Evolutionary conservation across 2,329 filamentous ascomycete species (phyloP).

Genomic region (Fusarium sublunatum): DNA sequence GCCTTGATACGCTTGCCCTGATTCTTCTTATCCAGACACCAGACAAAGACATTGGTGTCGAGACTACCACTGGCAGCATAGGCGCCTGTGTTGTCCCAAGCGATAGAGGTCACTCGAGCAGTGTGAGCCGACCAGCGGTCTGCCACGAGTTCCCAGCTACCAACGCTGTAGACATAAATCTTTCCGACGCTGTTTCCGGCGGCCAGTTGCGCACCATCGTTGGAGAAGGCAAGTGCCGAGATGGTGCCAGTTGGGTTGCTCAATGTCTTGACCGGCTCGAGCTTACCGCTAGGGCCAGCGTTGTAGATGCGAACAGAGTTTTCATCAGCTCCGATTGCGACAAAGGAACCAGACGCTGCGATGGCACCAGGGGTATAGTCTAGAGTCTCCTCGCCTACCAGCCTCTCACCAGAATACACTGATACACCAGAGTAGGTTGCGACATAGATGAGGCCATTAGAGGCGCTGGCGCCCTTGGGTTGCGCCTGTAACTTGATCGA

Average conservation of each 20-base stretch:
- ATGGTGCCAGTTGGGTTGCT: conserved; percentile 77
- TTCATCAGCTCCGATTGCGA: conserved; percentile 81
- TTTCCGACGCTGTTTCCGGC: conserved; percentile 87
- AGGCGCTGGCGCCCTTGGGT: conserved; percentile 77
- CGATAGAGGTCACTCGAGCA: conserved; percentile 66
- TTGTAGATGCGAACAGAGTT: conserved; percentile 80
- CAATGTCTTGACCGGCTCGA: conserved; percentile 67
- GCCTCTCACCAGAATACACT: conserved; percentile 69
- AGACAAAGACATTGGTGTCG: conserved; percentile 92
- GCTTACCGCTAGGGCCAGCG: conserved; percentile 64
- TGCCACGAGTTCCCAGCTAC: conserved; percentile 76
- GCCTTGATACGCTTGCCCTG: conserved; percentile 88
- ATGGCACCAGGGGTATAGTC: conserved; percentile 76
- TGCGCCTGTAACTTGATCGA: conserved; percentile 78
- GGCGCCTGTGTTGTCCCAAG: conserved; percentile 82
- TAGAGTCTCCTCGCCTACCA: conserved; percentile 68
- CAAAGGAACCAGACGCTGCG: conserved; percentile 72
- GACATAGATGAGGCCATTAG: conserved; percentile 65
- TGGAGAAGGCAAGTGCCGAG: conserved; percentile 85
- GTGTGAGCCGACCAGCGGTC: conserved; percentile 76
- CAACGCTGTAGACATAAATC: conserved; percentile 79
- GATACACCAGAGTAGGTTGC: conserved; percentile 64
- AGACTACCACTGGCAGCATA: conserved; percentile 86
- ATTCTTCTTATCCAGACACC: conserved; percentile 81
- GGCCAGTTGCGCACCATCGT: conserved; percentile 79